Evolutionary conservation across 2,329 filamentous ascomycete genomes (phyloP), one percentile per base, ranked within the genome.

Genomic region (Fusarium palustre): DNA sequence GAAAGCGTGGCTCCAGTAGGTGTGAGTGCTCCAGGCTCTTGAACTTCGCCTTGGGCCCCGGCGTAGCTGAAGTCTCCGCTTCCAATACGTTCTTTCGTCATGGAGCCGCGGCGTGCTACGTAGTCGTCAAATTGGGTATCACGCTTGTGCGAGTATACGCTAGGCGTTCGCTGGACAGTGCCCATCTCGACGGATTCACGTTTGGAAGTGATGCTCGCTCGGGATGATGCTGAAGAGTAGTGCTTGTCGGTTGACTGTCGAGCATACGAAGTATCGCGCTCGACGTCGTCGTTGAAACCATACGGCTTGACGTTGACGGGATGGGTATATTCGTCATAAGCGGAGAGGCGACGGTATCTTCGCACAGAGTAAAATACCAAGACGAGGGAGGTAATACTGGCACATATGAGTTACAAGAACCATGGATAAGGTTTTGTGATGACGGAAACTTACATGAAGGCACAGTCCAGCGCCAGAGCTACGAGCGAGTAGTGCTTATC

Each of bases 251-350:
- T 58, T n/a, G 77, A 74, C 5, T 59, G 59, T 18, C 68, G 73
- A 7, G 74, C 58, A 57, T 75, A 76, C 42, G 72, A 71, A 20
- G 50, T 71, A 39, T 76, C 73, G n/a, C 69, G 68, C 25, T 79
- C 71, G 20, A 75, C 25, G 31, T 68, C 73, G 61, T 80, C 78
- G 67, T 74, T 77, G 76, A 81, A 86, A 42, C 84, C 83, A 70
- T 81, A 86, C 18, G 79, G 76, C 68, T 86, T 86, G 62, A 83
- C 78, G 75, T 86, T 85, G 62, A 80, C 77, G 11, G 85, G 81
- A 39, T 84, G 79, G 63, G 82, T 77, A 67, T 87, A 85, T 68
- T 85, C 82, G 69, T 87, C 83, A 72, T 85, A 84, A 31, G 79
- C 73, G 22, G 82, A 76, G 15, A 86, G 76, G 18, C 84, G 82